Evolutionary conservation across 176 grass and related monocot species (phyloP).

Genomic region (Oryza glumipatula): DNA sequence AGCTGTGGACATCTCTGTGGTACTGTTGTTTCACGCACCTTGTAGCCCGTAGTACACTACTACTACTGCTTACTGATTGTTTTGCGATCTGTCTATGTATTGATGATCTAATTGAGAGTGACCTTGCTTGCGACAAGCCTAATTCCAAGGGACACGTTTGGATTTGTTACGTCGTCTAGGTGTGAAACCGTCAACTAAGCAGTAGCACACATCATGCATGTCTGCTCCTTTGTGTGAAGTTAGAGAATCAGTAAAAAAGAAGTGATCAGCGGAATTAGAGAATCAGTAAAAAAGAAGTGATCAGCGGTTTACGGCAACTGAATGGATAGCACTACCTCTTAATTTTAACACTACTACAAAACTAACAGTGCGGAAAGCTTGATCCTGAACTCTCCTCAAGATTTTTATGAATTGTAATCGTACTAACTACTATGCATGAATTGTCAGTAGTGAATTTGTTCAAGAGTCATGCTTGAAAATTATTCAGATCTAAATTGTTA

Average conservation of each 20-base stretch:
- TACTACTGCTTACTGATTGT: background rate
- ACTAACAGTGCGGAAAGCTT: background rate
- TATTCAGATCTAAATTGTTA: background rate
- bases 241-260: background rate
- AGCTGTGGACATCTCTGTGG: background rate
- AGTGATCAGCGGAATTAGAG: background rate
- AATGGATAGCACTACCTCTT: background rate
- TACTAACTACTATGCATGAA: background rate
- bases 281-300: background rate
- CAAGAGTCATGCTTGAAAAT: background rate
- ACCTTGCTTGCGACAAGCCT: background rate
- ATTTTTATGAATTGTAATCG: background rate
- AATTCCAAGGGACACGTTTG: background rate
- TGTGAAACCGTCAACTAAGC: constrained; percentile 10
- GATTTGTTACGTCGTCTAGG: background rate
- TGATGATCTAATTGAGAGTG: background rate
- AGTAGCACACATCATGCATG: background rate
- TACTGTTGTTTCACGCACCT: background rate
- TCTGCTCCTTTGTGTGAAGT: background rate
- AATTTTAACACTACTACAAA: background rate
- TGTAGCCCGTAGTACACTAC: background rate
- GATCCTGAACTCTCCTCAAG: background rate
- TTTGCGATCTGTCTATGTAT: background rate
- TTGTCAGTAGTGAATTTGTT: background rate
- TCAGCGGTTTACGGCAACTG: background rate